Evolutionary conservation across 768 basidiomycete species (phyloP), one percentile per base, ranked within the genome.

Genomic region (Pulveroboletus sp.): DNA sequence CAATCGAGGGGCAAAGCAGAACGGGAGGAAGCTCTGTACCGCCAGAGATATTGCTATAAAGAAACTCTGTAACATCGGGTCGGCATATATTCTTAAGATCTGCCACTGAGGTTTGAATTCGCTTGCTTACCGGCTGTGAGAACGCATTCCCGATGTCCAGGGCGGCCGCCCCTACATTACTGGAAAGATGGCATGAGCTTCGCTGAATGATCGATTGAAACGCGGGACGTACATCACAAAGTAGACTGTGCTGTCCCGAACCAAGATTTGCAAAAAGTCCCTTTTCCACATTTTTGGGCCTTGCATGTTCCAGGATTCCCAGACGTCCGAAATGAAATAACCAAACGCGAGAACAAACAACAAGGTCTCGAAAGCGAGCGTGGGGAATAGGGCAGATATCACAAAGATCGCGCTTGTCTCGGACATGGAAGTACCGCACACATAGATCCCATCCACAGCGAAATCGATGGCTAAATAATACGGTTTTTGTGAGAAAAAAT

Each of bases 221-320:
- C 13, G 12, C 12, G 1, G n/a, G 20, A 51, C 57, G 1, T 33
- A 60, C 59, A 60, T 53, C 1, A 50, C 50, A 1, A 57, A 60
- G 43, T 60, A 60, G 20, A 59, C 29, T 0, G 45, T 57, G 44
- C 52, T 60, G 41, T 60, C 59, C 13, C 58, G 50, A 37, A 53
- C 40, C 24, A 60, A 23, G 40, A 60, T 54, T 24, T 36, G 43
- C 32, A 57, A 3, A 0, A 60, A 43, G 12, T 57, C 52, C 13
- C 32, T 45, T 20, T 40, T 46, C 46, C 51, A 44, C 2, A 0
- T n/a, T 16, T 45, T 33, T 27, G 25, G 9, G 25, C 11, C 27
- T n/a, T 27, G 4, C 5, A 43, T 48, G 7, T 38, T 40, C 50
- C 50, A 51, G 10, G 19, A 29, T 5, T n/a, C 35, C 52, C 50